Evolutionary conservation across 1,284 basidiomycete genomes (phyloP), one percentile per base, ranked within the genome.

Genomic region (Moniliophthora roreri): DNA sequence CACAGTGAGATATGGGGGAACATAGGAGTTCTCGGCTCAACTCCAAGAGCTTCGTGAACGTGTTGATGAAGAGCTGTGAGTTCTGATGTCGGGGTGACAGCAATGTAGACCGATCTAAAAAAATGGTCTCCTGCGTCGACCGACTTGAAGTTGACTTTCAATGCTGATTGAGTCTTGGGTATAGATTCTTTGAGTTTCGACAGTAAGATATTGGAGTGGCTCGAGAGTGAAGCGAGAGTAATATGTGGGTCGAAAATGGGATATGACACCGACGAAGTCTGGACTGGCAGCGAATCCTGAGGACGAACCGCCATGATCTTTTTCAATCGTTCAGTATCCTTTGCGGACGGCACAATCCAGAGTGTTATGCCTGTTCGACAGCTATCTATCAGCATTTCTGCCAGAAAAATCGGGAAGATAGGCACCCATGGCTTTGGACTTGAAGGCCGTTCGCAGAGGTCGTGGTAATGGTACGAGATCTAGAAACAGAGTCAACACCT

Each of bases 1-100:
- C 79, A 82, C 56, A 91, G 57, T 35, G 89, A 91, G 58, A 89
- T 57, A 64, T 91, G 88, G 11, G 87, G 84, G 56, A 81, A 83
- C 35, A 71, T 67, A 0, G 85, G 84, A 1, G 81, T 81, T 4
- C 62, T 61, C 0, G 78, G 72, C 24, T 73, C 65, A 15, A 77
- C 59, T 3, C 69, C 70, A 34, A 88, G 66, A 13, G 61, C 61
- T 4, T 61, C 60, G 56, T 78, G 73, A 9, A 90, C 69, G 16
- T 71, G 62, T 15, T 60, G 63, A 58, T 84, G 84, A 35, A 90
- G 65, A n/a, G 62, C 62, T 13, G 65, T 57, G 20, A 91, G 70
- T 21, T 71, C 78, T 1, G 62, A 60, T 2, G 78, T 75, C 5
- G 69, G 74, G 32, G 68, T 61, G 60, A 85, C 69, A 2, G 76